Evolutionary conservation across 441 rosid genomes (phyloP), one percentile per base, ranked within the genome.

Genomic region (Populus hybrid): DNA sequence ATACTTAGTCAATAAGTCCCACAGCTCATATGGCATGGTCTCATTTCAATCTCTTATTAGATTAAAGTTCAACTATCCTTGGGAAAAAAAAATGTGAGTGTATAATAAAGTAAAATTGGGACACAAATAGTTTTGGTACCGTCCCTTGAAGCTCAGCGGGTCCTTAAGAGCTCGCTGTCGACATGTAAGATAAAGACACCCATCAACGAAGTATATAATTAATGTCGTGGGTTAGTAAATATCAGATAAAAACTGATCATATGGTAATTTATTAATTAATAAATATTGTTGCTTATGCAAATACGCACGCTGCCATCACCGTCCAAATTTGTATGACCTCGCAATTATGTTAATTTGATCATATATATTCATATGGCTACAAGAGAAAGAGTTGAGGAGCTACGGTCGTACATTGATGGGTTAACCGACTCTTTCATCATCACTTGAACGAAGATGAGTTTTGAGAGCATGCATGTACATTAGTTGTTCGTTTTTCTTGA

Each of bases 391-490:
- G 46, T 10, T 40, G 46, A 40, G 46, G 46, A 40, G 14, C 46
- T 11, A 40, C 46, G 14, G 3, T 10, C 46, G 3, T 10, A 40
- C 46, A 11, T 12, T 71, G 73, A 70, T 40, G 30, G 24, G 9
- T 69, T 42, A 79, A 79, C 85, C 85, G 80, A 83, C 85, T 19
- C 26, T 79, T 74, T 77, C 85, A 75, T 80, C 81, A 83, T 63
- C 75, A n/a, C 57, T 46, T 4, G 18, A 14, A 46, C 18, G 11
- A 14, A 46, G 6, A 46, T 46, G 57, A 46, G 57, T 46, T 46
- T 0, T 14, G 3, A 46, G 18, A 46, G 11, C 16, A 12, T 46
- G 18, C 16, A 12, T 46, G 18, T 3, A 40, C 4, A 4, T 4
- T 11, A 46, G 57, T 40, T 3, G 3, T 6, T 10, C 19, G 26